Base-by-base conservation (phyloP, 495 filamentous ascomycete species). In the Trichoderma parareesei region DNA sequence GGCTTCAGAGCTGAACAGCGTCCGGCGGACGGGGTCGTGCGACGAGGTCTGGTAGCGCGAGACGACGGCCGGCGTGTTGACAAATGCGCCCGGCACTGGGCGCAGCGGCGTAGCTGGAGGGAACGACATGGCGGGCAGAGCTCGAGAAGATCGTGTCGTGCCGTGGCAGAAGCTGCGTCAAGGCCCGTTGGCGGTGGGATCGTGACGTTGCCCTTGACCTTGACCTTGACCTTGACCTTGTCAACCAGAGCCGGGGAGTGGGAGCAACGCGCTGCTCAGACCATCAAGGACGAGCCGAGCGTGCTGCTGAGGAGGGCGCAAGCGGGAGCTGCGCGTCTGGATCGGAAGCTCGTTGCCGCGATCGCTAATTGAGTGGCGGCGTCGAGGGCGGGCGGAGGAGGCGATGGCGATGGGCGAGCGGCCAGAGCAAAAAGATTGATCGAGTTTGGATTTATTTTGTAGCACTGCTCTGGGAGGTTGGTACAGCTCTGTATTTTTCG, bases 51-150 rank as follows among this genome's bases (percentile, higher is more conserved):
- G 73, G 62, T 71, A 74, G 66, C 75, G 71, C 41, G 74, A 74
- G 62, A 72, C 66, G 20, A 63, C 16, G 38, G 87, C 88, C 61
- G 89, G 89, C 1, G 89, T 92, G 75, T 89, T 85, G 66, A 90
- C 75, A 70, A 83, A 92, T 69, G 88, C 86, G 69, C 89, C 89
- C 57, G 89, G 89, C 65, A 91, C 74, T 59, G 81, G 83, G 75
- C 83, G 82, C 76, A 82, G 81, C 62, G 84, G 88, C 38, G 89
- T 91, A 10, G 79, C 80, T 59, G 86, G 81, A 60, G 85, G 79
- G 74, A 87, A 90, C 70, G 83, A 79, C 85, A 87, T 85, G 75
- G 71, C 75, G 67, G 35, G 62, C 44, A 37, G 41, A 27, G 27
- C 27, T 27, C 27, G 27, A 27, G 27, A 2, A 27, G 27, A 27